A percentile compares a stretch with the other conserved stretches of the same genome.
phyloP scores from a whole-genome alignment of 805 yeast species.

The Saccharomycopsis sp. region DNA sequence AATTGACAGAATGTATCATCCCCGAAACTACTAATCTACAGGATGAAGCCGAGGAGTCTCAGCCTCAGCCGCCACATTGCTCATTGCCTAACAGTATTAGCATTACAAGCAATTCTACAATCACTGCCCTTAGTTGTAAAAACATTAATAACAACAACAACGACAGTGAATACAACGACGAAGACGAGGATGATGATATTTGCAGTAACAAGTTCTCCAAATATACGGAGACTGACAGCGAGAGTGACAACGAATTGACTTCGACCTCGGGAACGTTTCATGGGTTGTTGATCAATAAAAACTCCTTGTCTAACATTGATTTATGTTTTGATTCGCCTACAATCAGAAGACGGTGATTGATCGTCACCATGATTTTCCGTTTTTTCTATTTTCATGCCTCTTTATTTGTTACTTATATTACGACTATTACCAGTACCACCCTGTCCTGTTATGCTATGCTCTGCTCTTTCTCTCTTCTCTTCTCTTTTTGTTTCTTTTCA shows the following conservation, averaged over 20 bases:
- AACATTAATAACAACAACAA: background rate
- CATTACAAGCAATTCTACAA: background rate
- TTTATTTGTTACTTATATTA: background rate
- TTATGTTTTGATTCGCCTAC: slow-evolving; percentile 13
- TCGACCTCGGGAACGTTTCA: background rate
- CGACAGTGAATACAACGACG: background rate
- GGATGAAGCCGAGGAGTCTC: background rate
- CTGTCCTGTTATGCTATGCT: background rate
- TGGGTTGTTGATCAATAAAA: slow-evolving; percentile 4
- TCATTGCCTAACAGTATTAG: background rate
- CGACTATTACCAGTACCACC: background rate
- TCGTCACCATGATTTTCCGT: background rate
- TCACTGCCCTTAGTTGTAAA: background rate
- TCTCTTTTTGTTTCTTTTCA: background rate
- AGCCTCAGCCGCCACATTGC: background rate
- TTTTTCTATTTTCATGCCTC: background rate
- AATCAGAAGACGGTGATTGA: slow-evolving; percentile 5
- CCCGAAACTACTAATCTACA: slow-evolving; percentile 12
- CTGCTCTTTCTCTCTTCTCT: background rate
- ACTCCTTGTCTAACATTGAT: slow-evolving; percentile 9
- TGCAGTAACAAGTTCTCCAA: slow-evolving; percentile 9
- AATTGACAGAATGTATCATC: slow-evolving; percentile 1
- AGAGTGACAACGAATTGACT: slow-evolving; percentile 8
- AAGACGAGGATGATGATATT: slow-evolving; percentile 12
- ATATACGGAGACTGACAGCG: slow-evolving; percentile 10